Conservation (phyloP, 768 basidiomycete genomes). For the Russula compacta region DNA sequence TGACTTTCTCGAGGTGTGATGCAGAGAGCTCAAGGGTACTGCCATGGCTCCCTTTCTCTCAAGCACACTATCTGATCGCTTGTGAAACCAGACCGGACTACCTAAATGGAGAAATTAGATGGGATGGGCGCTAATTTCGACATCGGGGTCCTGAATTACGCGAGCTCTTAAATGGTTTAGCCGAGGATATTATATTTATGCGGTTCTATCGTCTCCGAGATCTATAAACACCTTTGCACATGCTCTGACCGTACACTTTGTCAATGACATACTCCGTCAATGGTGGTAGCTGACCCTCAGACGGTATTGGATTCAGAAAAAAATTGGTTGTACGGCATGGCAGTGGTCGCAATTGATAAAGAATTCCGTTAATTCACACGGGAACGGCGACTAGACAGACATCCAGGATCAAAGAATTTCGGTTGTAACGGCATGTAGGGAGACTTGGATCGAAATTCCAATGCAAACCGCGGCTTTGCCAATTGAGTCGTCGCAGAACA, state of each 20-base stretch:
- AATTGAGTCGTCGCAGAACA: no score
- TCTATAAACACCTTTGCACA: not conserved
- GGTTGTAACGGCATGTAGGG: not conserved
- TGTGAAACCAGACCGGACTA: not conserved
- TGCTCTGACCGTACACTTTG: not conserved
- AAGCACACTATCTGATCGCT: not conserved
- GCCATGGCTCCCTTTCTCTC: not conserved
- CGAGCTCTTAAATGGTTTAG: not conserved
- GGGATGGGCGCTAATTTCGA: not conserved
- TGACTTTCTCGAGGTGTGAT: slow-evolving; percentile 46
- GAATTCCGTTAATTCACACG: not conserved
- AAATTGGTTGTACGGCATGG: not conserved
- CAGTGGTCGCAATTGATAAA: not conserved
- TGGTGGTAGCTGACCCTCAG: not conserved
- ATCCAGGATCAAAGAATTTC: not conserved
- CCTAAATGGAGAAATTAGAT: not conserved
- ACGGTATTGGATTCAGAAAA: not conserved
- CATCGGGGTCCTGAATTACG: not conserved
- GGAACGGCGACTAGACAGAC: not conserved
- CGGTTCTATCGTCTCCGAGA: no score
- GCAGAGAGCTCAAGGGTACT: not conserved
- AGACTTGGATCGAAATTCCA: not conserved
- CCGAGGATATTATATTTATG: no score
- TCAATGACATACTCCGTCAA: not conserved
- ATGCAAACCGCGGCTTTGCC: not conserved